A percentile compares a stretch with the other conserved stretches of the same genome.
Conservation (phyloP, 495 filamentous ascomycete species). For the Trichoderma parareesei region DNA sequence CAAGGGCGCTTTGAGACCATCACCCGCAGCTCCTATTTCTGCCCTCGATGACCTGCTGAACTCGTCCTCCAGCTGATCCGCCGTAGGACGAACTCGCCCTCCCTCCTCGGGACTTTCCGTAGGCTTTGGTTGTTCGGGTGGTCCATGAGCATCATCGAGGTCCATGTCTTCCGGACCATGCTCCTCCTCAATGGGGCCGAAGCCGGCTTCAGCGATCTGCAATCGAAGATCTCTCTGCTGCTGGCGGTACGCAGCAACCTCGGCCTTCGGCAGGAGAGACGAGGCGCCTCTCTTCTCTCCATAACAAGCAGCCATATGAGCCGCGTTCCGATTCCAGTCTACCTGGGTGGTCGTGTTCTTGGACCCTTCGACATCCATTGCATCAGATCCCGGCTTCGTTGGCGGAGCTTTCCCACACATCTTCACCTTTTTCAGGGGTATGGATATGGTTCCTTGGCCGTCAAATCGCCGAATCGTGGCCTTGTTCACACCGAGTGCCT, state of each 20-base stretch:
- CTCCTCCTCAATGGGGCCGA: neutral
- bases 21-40: no score
- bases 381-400: no score
- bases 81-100: neutral
- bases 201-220: neutral
- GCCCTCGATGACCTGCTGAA: neutral
- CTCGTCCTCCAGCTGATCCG: neutral
- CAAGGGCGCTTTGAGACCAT: neutral
- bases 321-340: neutral
- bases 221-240: neutral
- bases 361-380: neutral
- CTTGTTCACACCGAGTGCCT: neutral
- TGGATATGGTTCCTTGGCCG: neutral
- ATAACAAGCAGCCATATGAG: neutral
- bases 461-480: neutral
- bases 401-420: neutral
- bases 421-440: neutral
- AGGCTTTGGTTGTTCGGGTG: neutral
- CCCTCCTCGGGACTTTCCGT: neutral
- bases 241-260: neutral
- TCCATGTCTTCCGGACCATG: neutral
- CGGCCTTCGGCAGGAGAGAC: neutral
- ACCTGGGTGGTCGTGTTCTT: neutral
- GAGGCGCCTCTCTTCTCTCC: neutral
- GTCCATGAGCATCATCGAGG: neutral